These are phyloP conservation scores for Cochlearia excelsa DNA, from an alignment of 345 rosid species.

Conservation along the genomic window DNA sequence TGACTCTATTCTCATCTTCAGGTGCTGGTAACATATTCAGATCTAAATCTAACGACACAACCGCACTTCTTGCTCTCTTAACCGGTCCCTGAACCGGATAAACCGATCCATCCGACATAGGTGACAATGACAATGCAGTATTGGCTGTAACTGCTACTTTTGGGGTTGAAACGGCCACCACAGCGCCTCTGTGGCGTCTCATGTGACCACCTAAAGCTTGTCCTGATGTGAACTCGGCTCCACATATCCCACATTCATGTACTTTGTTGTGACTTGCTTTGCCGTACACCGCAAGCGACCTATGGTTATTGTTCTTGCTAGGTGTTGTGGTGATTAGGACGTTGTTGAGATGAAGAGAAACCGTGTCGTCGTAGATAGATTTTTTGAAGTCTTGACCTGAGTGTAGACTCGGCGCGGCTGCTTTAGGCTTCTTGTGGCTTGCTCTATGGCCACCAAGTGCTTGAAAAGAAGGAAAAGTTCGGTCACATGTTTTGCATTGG, in stretches of 20 bases:
- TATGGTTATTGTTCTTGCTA: conserved; percentile 33
- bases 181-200: conserved; percentile 77
- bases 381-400: conserved; percentile 37
- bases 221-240: conserved; percentile 85
- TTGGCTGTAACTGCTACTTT: conserved; percentile 26
- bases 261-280: conserved; percentile 44
- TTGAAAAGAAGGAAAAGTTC: conserved; percentile 88
- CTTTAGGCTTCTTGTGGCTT: conserved; percentile 87
- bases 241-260: conserved; percentile 91
- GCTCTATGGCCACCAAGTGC: conserved; percentile 98
- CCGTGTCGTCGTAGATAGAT: conserved; percentile 43
- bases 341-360: conserved; percentile 59
- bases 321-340: conserved; percentile 19
- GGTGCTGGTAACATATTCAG: conserved; percentile 98
- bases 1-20: conserved; percentile 59
- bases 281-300: conserved; percentile 23
- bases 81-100: conserved; percentile 41
- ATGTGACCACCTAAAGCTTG: conserved; percentile 99
- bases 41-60: conserved; percentile 73
- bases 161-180: conserved; percentile 20
- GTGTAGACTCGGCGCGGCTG: conserved; percentile 16
- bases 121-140: conserved; percentile 47
- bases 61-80: conserved; percentile 43
- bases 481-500: conserved; percentile 87
- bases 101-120: conserved; percentile 41